Evolutionary conservation across 192 early-diverging fungal genomes (phyloP).

Genomic region (Entomortierella lignicola): DNA sequence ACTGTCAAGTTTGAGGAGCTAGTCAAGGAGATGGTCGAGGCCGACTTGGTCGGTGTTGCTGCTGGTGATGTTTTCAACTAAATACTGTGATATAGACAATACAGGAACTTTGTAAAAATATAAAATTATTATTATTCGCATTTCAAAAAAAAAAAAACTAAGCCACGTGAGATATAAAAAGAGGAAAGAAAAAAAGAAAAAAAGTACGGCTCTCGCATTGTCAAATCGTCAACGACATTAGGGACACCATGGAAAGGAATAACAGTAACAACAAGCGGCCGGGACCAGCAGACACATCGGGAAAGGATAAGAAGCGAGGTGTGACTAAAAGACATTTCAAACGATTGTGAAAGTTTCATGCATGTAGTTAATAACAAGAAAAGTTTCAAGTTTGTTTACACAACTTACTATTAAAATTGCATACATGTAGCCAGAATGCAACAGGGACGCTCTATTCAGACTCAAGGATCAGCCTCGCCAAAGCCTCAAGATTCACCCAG

Average conservation of each 20-base stretch:
- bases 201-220: background rate
- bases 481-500: conserved; percentile 2
- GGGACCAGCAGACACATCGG: conserved; percentile 5
- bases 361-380: background rate
- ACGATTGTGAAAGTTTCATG: background rate
- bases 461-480: conserved; percentile 13
- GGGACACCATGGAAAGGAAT: background rate
- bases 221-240: background rate
- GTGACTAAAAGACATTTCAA: background rate
- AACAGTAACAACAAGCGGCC: conserved; percentile 40
- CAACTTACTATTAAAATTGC: too few relatives aligned
- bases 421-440: conserved; percentile 37
- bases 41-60: conserved; percentile 63
- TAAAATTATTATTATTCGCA: background rate
- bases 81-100: background rate
- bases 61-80: conserved; percentile 35
- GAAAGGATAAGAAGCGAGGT: conserved; percentile 55
- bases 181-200: background rate
- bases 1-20: background rate
- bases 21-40: conserved; percentile 42
- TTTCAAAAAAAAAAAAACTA: background rate
- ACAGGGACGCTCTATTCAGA: conserved; percentile 43
- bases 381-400: too few relatives aligned
- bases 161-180: background rate
- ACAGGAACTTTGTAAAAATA: background rate